Conservation (phyloP, 2,329 filamentous ascomycete genomes). For the Arthrobotrys sinensis region DNA sequence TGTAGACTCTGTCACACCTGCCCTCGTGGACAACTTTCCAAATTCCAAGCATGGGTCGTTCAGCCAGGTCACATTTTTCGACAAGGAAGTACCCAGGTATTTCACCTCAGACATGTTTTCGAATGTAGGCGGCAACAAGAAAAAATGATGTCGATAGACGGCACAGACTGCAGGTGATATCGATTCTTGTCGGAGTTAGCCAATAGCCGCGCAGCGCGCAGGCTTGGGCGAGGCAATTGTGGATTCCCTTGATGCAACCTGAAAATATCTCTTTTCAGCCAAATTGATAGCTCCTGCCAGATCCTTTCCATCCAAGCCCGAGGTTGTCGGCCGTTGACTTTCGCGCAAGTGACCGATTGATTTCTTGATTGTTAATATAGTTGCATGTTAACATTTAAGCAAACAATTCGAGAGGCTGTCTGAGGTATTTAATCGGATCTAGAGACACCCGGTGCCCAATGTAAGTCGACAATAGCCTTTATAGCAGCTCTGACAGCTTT, state of each 20-base stretch:
- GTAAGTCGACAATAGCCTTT: slow-evolving; percentile 11
- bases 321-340: neutral
- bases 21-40: slow-evolving; percentile 2
- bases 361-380: neutral
- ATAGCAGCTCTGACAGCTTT: neutral
- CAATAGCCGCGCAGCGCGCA: slow-evolving; percentile 20
- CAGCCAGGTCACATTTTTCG: slow-evolving; percentile 6
- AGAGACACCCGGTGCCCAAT: neutral
- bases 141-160: neutral
- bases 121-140: neutral
- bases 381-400: slow-evolving; percentile 1
- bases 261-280: neutral
- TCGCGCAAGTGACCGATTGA: neutral
- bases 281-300: neutral
- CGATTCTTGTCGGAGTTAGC: neutral
- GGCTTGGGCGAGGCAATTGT: neutral
- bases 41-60: neutral
- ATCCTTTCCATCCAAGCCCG: neutral
- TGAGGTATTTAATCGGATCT: slow-evolving; percentile 30
- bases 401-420: neutral
- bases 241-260: neutral
- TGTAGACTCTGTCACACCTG: slow-evolving; percentile 3
- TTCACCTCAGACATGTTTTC: neutral
- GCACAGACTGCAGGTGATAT: neutral
- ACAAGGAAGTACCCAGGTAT: neutral